Base-by-base conservation (phyloP, 805 yeast genomes). In the Tetrapisispora phaffii region DNA sequence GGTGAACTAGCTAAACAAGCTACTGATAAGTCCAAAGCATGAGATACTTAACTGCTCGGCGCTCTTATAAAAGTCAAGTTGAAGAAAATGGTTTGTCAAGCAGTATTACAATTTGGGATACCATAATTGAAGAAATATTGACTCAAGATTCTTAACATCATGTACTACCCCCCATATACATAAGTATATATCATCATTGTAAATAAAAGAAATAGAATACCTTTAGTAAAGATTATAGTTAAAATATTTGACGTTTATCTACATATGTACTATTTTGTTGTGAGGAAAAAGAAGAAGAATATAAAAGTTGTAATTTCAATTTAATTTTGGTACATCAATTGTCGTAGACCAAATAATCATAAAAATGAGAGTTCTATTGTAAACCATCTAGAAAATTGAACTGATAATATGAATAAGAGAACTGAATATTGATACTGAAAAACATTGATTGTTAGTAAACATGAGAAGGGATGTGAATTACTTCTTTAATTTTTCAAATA, bases 401-500 rank as follows among this genome's bases (percentile, higher is more conserved):
- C 4, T 12, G 15, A 16, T 36, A 2, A n/a, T 23, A 22, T 21
- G 26, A 21, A 23, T 23, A 36, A 23, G 39, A 23, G 24, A 23
- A 22, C 16, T 22, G 39, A 36, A 36, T 36, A 36, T 36, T 36
- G 31, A 36, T 22, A 36, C 23, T 36, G 16, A 16, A 9, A 22
- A 23, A 36, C n/a, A n/a, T n/a, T n/a, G n/a, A n/a, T n/a, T n/a
- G n/a, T n/a, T n/a, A n/a, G n/a, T n/a, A n/a, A n/a, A n/a, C n/a
- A n/a, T n/a, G n/a, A n/a, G n/a, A n/a, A n/a, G n/a, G n/a, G n/a
- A n/a, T n/a, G n/a, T n/a, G n/a, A n/a, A n/a, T n/a, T n/a, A n/a
- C n/a, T n/a, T n/a, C n/a, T n/a, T n/a, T n/a, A n/a, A 13, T 21
- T 36, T n/a, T 34, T 73, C 82, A 90, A 70, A 89, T 76, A 52